Percentiles rank a stretch among this genome's conserved stretches.
Conservation (phyloP, 352 stramenopile species). For the Globisporangium orthogonon region DNA sequence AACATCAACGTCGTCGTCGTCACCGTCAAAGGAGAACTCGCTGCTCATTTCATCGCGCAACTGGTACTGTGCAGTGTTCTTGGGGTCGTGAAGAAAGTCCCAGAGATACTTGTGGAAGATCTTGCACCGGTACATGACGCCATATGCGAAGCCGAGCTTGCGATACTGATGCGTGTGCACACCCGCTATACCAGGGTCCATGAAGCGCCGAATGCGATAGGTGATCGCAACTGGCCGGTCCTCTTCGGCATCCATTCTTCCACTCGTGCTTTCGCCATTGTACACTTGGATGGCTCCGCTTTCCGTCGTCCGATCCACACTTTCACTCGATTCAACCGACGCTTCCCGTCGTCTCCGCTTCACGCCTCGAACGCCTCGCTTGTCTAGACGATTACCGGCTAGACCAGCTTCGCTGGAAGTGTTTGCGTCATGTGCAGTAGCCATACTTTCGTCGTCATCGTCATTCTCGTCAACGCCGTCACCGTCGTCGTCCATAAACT, state of each 20-base stretch:
- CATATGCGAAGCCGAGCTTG: slow-evolving; percentile 73
- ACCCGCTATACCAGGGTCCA: slow-evolving; percentile 47
- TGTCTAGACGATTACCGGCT: not conserved
- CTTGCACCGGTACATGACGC: slow-evolving; percentile 82
- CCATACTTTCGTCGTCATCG: not conserved
- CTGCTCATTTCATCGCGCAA: slow-evolving; percentile 25
- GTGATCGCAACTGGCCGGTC: slow-evolving; percentile 34
- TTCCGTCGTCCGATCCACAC: not conserved
- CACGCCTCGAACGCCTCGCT: not conserved
- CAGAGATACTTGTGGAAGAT: slow-evolving; percentile 71
- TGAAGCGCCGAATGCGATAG: slow-evolving; percentile 65
- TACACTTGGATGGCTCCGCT: not conserved
- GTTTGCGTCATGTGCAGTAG: not conserved
- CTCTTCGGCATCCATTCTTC: not conserved
- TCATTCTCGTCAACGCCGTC: not conserved
- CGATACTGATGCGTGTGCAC: slow-evolving; percentile 63
- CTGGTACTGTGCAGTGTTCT: slow-evolving; percentile 16
- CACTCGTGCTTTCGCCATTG: not conserved
- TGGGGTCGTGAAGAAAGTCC: slow-evolving; percentile 46
- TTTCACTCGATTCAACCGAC: not conserved
- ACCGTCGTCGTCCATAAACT: slow-evolving; percentile 30
- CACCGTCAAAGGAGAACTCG: slow-evolving; percentile 31
- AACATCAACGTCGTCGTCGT: slow-evolving; percentile 13
- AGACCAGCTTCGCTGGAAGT: not conserved
- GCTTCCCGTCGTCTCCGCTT: slow-evolving; percentile 1